These are phyloP conservation scores for Cutaneotrichosporon cutaneum DNA, from an alignment of 1,284 basidiomycete species.

Conservation along the genomic window DNA sequence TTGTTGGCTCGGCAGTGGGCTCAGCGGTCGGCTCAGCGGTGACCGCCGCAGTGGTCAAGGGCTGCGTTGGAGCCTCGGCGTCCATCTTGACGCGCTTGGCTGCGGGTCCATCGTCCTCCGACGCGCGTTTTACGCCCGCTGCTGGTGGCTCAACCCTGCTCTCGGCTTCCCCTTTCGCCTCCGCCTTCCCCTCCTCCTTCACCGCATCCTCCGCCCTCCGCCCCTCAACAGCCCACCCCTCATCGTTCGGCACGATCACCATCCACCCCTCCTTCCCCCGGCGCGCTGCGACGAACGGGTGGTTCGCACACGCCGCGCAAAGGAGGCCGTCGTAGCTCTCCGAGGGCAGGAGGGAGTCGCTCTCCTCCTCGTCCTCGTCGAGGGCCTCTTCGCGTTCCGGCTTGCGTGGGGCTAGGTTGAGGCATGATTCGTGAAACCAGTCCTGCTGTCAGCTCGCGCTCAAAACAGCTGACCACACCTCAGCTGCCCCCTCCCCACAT, in stretches of 20 bases:
- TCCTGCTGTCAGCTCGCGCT: conserved; percentile 33
- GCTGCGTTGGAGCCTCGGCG: not conserved
- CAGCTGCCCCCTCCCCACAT: not conserved
- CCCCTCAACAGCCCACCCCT: conserved; percentile 33
- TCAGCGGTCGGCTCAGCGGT: not conserved
- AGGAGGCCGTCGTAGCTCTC: conserved; percentile 49
- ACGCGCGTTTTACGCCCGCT: conserved; percentile 12
- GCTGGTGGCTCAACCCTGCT: not conserved
- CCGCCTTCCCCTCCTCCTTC: not conserved
- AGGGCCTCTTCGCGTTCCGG: conserved; percentile 5
- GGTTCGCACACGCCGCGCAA: conserved; percentile 39
- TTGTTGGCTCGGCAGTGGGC: not conserved
- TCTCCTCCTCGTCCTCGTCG: conserved; percentile 42
- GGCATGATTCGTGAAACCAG: conserved; percentile 50
- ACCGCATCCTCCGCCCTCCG: not conserved
- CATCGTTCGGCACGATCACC: conserved; percentile 39
- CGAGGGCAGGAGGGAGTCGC: conserved; percentile 42
- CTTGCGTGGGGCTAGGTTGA: conserved; percentile 35
- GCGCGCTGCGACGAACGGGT: conserved; percentile 16
- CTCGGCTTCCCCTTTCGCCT: not conserved
- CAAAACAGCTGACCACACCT: not conserved
- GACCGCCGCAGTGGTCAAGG: not conserved
- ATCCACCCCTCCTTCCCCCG: conserved; percentile 48
- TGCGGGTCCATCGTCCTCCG: conserved; percentile 11
- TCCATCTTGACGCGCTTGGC: conserved; percentile 10